Base-by-base conservation (phyloP, 768 basidiomycete species). In the Podaxis mareebaensis region DNA sequence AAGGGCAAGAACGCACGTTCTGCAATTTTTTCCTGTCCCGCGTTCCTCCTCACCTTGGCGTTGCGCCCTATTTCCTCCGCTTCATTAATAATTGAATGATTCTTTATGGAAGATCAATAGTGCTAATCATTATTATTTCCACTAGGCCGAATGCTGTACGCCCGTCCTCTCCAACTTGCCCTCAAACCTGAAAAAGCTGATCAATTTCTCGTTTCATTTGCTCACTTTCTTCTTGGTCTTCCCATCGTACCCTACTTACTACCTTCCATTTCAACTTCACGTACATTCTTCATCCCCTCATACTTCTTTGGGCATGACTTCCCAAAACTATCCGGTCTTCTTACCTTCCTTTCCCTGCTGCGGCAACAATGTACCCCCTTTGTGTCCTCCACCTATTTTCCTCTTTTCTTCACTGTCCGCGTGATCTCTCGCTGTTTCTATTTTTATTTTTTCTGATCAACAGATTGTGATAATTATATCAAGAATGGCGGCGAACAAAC, bases 381-480 rank as follows among this genome's bases (percentile, higher is more conserved):
- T 10, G 33, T 33, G 8, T 17, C 40, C 40, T 4, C 40, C 40
- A 17, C 12, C 20, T 46, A 17, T 20, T 20, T 20, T 10, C 1
- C 42, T 44, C 42, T 44, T 44, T 8, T 15, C 44, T 20, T n/a
- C 44, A 17, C n/a, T 1, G 7, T 22, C 17, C 26, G 4, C 20
- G 22, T 11, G 20, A 6, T 46, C 22, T 17, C 28, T 28, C 40
- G 6, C 3, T 26, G 15, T 59, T 11, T 12, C 28, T n/a, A 17
- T 36, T 11, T 36, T 59, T 22, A 24, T 7, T 67, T 44, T 52
- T 53, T 59, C 60, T 65, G 30, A 53, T 61, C 39, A 44, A 51
- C 63, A 91, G 90, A 88, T 70, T 92, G 90, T 67, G 89, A 84
- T 55, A 83, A 90, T 67, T 68, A 64, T 36, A 75, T 90, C 33